Evolutionary conservation across 192 early-diverging fungal genomes (phyloP), one percentile per base, ranked within the genome.

Genomic region (Cladochytrium replicatum): DNA sequence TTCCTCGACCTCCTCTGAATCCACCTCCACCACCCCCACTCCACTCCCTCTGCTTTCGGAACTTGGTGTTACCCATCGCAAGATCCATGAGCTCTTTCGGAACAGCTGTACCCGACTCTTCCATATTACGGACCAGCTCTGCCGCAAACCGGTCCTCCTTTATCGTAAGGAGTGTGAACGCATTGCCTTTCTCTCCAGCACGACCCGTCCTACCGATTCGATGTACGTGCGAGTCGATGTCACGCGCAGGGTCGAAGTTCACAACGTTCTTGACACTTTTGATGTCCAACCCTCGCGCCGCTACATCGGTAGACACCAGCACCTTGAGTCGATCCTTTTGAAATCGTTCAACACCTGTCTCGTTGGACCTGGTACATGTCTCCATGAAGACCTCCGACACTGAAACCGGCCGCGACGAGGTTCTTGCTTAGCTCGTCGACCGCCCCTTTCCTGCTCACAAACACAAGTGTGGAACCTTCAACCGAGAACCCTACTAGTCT

Each of bases 181-280:
- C 88, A 8, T 84, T 68, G 32, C 96, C 96, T 11, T 76, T 74
- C 46, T 84, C 75, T 40, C 96, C 96, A 15, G 93, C 96, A 64
- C 96, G 84, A 48, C 93, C 96, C 1, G 96, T 99, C 55, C 96
- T 82, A 53, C 96, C 96, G 58, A 97, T 97, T 49, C 96, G 84
- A 56, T 91, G 88, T 2, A 84, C 75, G 69, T 91, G 86, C 0
- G 80, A 73, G 59, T 91, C 86, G 44, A 89, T 89, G 53, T 91
- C 88, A 21, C 77, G 63, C 6, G 88, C 83, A 61, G 52, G 59
- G 53, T 89, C 86, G 58, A 79, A 89, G 63, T 89, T 87, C 50
- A 91, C 62, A 5, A 91, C 88, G 1, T 67, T 86, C 24, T 74
- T 68, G 11, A 91, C 66, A 0, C 66, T 42, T 41, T 84, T 85